Evolutionary conservation across 1,284 basidiomycete genomes (phyloP).

Genomic region (Ustilago trichophora): DNA sequence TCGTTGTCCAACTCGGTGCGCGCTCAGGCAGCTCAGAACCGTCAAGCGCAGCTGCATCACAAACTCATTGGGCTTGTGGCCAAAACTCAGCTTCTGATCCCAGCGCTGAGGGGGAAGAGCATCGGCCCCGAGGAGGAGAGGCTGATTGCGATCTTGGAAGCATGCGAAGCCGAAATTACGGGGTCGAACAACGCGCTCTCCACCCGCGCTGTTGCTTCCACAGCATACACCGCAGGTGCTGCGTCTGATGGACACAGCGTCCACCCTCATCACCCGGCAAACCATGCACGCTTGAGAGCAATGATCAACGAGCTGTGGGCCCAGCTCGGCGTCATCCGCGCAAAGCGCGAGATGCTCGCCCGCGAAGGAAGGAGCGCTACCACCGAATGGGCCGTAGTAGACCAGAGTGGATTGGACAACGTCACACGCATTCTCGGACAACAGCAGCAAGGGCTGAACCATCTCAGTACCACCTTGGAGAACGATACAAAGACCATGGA

Average conservation of each 20-base stretch:
- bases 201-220: not conserved
- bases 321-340: conserved; percentile 57
- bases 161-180: conserved; percentile 62
- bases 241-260: not conserved
- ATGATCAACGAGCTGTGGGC: conserved; percentile 65
- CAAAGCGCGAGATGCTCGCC: conserved; percentile 52
- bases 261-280: not conserved
- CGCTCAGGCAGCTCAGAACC: conserved; percentile 43
- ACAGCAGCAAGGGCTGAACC: conserved; percentile 62
- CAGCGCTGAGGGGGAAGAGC: conserved; percentile 53
- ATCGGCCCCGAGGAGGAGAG: conserved; percentile 56
- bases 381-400: conserved; percentile 64
- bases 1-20: conserved; percentile 54
- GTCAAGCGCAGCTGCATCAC: conserved; percentile 60
- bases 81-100: conserved; percentile 50
- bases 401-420: conserved; percentile 56
- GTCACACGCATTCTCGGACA: conserved; percentile 55
- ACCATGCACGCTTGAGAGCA: conserved; percentile 46
- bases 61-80: conserved; percentile 49
- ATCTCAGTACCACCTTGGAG: conserved; percentile 58
- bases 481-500: conserved; percentile 58
- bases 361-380: conserved; percentile 40
- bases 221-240: too few species aligned
- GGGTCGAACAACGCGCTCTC: conserved; percentile 8
- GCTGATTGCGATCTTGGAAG: conserved; percentile 50